Percentiles rank a stretch among this genome's conserved stretches.
These are phyloP conservation scores for Boeremia exigua DNA, from an alignment of 2,329 filamentous ascomycete genomes.

Conservation along the genomic window DNA sequence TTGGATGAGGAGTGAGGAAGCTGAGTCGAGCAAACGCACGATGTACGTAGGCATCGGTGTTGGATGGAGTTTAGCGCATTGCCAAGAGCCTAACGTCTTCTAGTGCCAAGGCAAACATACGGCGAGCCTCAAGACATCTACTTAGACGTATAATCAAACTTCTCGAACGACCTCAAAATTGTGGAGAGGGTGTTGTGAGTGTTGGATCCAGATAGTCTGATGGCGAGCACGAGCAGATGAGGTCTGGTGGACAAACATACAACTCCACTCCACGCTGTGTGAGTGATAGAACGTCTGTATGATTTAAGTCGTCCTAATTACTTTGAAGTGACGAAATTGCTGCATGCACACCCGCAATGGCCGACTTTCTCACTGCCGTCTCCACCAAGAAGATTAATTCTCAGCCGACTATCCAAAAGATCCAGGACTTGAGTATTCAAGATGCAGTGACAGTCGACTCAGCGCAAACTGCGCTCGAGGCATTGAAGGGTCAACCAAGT, in stretches of 20 bases:
- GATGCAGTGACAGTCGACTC: slow-evolving; percentile 31
- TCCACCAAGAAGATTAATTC: slow-evolving; percentile 44
- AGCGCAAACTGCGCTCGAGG: slow-evolving; percentile 62
- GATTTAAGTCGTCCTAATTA: neutral
- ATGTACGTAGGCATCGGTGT: slow-evolving; percentile 34
- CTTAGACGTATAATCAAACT: neutral
- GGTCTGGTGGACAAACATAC: neutral
- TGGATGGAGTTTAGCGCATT: slow-evolving; percentile 22
- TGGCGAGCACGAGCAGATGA: neutral
- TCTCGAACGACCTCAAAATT: neutral
- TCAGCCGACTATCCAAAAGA: slow-evolving; percentile 25
- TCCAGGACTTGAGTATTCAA: slow-evolving; percentile 19
- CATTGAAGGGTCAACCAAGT: slow-evolving; percentile 67
- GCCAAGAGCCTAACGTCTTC: slow-evolving; percentile 34
- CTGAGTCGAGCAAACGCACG: slow-evolving; percentile 22
- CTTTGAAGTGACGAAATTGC: neutral
- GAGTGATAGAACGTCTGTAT: neutral
- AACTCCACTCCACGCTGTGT: neutral
- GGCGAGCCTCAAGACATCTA: slow-evolving; percentile 7
- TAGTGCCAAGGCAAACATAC: slow-evolving; percentile 23
- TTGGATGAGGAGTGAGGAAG: slow-evolving; percentile 11
- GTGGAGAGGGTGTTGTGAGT: neutral
- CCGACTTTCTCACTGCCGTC: slow-evolving; percentile 57
- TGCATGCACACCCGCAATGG: slow-evolving; percentile 46
- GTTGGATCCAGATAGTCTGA: neutral